phyloP scores from a whole-genome alignment of 768 basidiomycete genomes.

The Lyophyllum semitale region DNA sequence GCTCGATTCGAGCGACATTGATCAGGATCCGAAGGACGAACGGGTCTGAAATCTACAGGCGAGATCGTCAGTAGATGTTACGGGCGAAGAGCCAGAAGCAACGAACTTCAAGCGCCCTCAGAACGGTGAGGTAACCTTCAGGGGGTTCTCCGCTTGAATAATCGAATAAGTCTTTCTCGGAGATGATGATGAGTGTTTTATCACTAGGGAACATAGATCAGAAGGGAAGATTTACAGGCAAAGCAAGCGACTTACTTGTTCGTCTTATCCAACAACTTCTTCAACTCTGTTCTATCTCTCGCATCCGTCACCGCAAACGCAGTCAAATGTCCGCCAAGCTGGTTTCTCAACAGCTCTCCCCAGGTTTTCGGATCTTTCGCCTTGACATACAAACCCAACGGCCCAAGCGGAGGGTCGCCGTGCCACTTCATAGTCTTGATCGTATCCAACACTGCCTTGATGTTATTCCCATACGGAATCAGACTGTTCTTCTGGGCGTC shows the following conservation, averaged over 20 bases:
- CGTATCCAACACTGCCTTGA: conserved; percentile 55
- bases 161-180: conserved; percentile 79
- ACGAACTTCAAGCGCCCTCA: conserved; percentile 80
- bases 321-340: conserved; percentile 59
- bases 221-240: background rate
- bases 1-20: conserved; percentile 73
- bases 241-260: conserved; percentile 60
- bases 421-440: conserved; percentile 59
- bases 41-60: conserved; percentile 64
- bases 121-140: conserved; percentile 62
- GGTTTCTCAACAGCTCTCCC: conserved; percentile 62
- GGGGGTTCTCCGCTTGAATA: conserved; percentile 74
- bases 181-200: conserved; percentile 58
- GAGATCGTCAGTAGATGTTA: conserved; percentile 11
- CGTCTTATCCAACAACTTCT: conserved; percentile 51
- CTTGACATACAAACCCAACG: conserved; percentile 78
- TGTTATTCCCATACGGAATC: conserved; percentile 62
- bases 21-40: conserved; percentile 82
- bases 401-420: conserved; percentile 72
- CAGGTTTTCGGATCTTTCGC: conserved; percentile 67
- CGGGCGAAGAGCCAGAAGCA: background rate
- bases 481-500: conserved; percentile 59
- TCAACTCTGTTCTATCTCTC: conserved; percentile 60
- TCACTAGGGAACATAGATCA: conserved; percentile 31
- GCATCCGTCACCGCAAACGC: conserved; percentile 77